Percentiles rank a stretch among this genome's conserved stretches.
phyloP scores from a whole-genome alignment of 805 yeast genomes.

The Osmozyma mogii region DNA sequence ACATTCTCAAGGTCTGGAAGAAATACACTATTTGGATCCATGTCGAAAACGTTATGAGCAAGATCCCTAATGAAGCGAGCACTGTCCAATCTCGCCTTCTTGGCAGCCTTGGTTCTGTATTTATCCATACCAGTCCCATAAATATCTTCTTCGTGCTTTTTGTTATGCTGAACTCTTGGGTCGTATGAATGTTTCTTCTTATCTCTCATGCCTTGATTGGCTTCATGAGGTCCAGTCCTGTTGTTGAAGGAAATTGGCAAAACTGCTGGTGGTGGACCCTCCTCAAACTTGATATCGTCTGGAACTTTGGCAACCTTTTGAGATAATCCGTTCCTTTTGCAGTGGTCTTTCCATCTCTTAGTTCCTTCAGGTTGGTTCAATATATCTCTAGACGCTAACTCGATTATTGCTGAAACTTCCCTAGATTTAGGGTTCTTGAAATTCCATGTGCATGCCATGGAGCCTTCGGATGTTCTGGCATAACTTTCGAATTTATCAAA shows the following conservation, averaged over 20 bases:
- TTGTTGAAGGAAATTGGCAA: constrained; percentile 67
- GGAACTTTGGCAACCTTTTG: constrained; percentile 9
- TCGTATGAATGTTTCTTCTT: constrained; percentile 76
- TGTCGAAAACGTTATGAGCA: constrained; percentile 41
- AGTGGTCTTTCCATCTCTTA: constrained; percentile 34
- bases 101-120: constrained; percentile 39
- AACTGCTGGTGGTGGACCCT: constrained; percentile 24
- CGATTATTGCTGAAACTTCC: constrained; percentile 61
- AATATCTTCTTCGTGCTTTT: constrained; percentile 64
- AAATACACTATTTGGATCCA: constrained; percentile 23
- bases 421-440: constrained; percentile 26
- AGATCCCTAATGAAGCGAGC: constrained; percentile 48
- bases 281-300: constrained; percentile 19
- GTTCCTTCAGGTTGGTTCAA: constrained; percentile 44
- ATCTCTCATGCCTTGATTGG: constrained; percentile 78
- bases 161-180: constrained; percentile 64
- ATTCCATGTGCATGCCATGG: constrained; percentile 36
- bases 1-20: constrained; percentile 56
- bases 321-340: constrained; percentile 6
- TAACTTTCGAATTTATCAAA: constrained; percentile 42
- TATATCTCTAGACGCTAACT: constrained; percentile 64
- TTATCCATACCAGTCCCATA: constrained; percentile 70
- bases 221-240: constrained; percentile 68
- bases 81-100: constrained; percentile 45
- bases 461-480: constrained; percentile 36